These are phyloP conservation scores for Termitomyces sp. DNA, from an alignment of 768 basidiomycete species.

Conservation along the genomic window DNA sequence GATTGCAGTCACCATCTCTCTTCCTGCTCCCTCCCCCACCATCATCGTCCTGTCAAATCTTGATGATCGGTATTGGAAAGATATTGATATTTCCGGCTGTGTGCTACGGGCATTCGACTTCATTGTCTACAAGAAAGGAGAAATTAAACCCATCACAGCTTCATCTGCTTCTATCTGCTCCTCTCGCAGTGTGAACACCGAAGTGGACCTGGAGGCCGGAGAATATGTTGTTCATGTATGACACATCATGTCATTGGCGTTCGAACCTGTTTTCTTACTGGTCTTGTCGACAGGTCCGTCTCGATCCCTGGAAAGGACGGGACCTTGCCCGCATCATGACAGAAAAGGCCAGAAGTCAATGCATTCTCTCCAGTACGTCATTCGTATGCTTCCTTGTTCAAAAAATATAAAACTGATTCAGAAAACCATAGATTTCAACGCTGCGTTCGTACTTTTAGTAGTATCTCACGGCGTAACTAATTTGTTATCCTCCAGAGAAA, in stretches of 20 bases:
- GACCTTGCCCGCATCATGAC: conserved; percentile 20
- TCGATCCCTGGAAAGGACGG: conserved; percentile 16
- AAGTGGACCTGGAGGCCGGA: conserved; percentile 20
- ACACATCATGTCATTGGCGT: background rate
- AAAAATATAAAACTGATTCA: background rate
- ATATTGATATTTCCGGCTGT: conserved; percentile 22
- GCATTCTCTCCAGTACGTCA: conserved; percentile 27
- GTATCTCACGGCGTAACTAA: background rate
- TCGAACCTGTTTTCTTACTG: background rate
- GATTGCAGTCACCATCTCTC: conserved; percentile 28
- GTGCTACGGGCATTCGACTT: conserved; percentile 30
- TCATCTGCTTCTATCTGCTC: conserved; percentile 15
- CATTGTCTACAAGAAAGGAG: conserved; percentile 29
- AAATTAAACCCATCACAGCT: conserved; percentile 16
- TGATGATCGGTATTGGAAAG: conserved; percentile 29
- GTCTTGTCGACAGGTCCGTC: conserved; percentile 8
- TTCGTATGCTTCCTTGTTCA: background rate
- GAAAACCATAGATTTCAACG: conserved; percentile 19
- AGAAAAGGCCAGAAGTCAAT: conserved; percentile 25
- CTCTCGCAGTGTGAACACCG: conserved; percentile 23
- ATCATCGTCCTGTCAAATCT: conserved; percentile 34
- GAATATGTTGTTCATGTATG: conserved; percentile 26
- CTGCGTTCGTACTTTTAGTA: conserved; percentile 11
- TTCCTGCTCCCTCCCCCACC: conserved; percentile 22
- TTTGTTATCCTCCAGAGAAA: conserved; percentile 7